Conservation (phyloP, 2,329 filamentous ascomycete species). For the Diaporthe helianthi region DNA sequence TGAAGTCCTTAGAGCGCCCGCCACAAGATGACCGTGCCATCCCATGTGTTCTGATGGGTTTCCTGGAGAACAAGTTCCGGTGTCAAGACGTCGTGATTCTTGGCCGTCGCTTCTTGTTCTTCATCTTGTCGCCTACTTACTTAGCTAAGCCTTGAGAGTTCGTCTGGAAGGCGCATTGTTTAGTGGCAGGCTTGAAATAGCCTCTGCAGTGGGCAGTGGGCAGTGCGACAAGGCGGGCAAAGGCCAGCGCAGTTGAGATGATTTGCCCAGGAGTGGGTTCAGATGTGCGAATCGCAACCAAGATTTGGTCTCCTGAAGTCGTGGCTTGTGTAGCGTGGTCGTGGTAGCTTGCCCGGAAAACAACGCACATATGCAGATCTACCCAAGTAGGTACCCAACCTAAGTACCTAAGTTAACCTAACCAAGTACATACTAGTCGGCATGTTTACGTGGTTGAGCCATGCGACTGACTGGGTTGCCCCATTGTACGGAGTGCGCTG, state of each 20-base stretch:
- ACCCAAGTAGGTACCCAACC: no score
- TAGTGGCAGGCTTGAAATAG: constrained; percentile 6
- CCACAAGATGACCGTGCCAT: not conserved
- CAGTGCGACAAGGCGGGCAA: not conserved
- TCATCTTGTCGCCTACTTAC: not conserved
- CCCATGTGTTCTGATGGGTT: not conserved
- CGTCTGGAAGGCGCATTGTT: not conserved
- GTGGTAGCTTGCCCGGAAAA: not conserved
- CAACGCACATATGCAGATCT: constrained; percentile 1
- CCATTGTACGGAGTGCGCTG: not conserved
- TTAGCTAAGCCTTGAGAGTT: constrained; percentile 19
- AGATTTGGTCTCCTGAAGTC: not conserved
- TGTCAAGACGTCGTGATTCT: not conserved
- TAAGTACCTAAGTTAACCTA: no score
- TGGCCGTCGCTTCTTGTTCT: not conserved
- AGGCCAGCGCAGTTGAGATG: not conserved
- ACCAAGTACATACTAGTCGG: no score
- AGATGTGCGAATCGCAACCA: constrained; percentile 20
- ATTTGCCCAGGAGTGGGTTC: not conserved
- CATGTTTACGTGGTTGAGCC: not conserved
- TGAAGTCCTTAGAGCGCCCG: not conserved
- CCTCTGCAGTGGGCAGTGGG: no score
- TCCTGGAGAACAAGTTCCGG: not conserved
- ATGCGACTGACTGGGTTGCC: not conserved
- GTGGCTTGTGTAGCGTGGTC: constrained; percentile 1